Evolutionary conservation across 192 early-diverging fungal species (phyloP).

Genomic region (Gryganskiella cystojenkinii): DNA sequence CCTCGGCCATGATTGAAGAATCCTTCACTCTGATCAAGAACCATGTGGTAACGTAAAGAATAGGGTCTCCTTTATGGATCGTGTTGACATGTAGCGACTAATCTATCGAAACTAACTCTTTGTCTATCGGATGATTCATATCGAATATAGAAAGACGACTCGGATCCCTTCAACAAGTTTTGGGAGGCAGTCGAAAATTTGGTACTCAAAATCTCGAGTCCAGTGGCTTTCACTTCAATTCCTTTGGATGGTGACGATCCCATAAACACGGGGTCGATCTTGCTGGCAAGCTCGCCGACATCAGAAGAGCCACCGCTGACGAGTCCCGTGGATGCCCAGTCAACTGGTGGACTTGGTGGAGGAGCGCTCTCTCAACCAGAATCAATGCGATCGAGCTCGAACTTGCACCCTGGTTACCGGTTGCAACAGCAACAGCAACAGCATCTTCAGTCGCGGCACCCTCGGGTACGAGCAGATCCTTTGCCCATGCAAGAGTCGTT

Average conservation of each 20-base stretch:
- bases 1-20: conserved; percentile 46
- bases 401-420: background rate
- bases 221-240: conserved; percentile 70
- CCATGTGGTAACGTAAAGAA: conserved; percentile 18
- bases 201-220: conserved; percentile 76
- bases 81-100: background rate
- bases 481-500: conserved; percentile 65
- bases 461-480: conserved; percentile 20
- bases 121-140: background rate
- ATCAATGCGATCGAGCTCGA: background rate
- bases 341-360: background rate
- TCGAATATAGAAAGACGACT: conserved; percentile 63
- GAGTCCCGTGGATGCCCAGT: conserved; percentile 4
- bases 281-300: conserved; percentile 15
- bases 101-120: background rate
- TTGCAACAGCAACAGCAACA: too few relatives aligned
- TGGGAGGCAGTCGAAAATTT: conserved; percentile 81
- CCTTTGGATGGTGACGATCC: conserved; percentile 60
- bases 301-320: conserved; percentile 17
- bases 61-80: background rate
- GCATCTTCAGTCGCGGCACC: background rate
- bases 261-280: conserved; percentile 4
- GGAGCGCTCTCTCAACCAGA: background rate
- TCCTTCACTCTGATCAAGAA: conserved; percentile 44
- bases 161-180: conserved; percentile 88